Conservation (phyloP, 805 yeast genomes). For the Hanseniaspora pseudoguilliermondii region DNA sequence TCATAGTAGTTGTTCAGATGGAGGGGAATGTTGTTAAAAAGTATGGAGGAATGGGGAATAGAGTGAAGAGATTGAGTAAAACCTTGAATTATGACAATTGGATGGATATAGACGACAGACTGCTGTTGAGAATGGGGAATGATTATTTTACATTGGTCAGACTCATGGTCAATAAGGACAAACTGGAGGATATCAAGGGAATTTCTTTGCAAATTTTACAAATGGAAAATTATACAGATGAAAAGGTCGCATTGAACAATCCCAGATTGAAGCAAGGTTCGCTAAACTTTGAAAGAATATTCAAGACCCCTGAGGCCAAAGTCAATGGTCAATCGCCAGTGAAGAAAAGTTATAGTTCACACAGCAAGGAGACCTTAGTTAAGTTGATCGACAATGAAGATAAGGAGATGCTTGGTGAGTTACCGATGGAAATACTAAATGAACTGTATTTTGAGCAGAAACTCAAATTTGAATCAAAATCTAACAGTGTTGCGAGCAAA, state of each 20-base stretch:
- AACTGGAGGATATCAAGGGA: conserved; percentile 3
- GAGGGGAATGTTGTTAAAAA: conserved; percentile 4
- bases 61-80: not conserved
- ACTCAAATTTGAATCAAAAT: not conserved
- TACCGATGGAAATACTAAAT: conserved; percentile 53
- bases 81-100: conserved; percentile 1
- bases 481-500: not conserved
- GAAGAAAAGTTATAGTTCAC: conserved; percentile 20
- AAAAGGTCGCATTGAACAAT: conserved; percentile 9
- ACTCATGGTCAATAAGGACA: not conserved
- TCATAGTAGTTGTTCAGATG: not conserved
- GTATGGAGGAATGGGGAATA: conserved; percentile 11
- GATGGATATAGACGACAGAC: not conserved
- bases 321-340: conserved; percentile 19
- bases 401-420: conserved; percentile 46
- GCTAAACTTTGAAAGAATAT: not conserved
- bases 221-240: not conserved
- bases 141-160: conserved; percentile 1
- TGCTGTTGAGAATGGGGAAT: not conserved
- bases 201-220: conserved; percentile 4
- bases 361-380: conserved; percentile 4
- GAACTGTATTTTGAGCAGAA: conserved; percentile 48
- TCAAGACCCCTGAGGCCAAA: conserved; percentile 12
- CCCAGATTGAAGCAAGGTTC: not conserved
- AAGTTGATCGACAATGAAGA: conserved; percentile 30